Percentiles rank a stretch among this genome's conserved stretches.
Conservation (phyloP, 176 grass and related monocot genomes). For the Aegilops speltoides region DNA sequence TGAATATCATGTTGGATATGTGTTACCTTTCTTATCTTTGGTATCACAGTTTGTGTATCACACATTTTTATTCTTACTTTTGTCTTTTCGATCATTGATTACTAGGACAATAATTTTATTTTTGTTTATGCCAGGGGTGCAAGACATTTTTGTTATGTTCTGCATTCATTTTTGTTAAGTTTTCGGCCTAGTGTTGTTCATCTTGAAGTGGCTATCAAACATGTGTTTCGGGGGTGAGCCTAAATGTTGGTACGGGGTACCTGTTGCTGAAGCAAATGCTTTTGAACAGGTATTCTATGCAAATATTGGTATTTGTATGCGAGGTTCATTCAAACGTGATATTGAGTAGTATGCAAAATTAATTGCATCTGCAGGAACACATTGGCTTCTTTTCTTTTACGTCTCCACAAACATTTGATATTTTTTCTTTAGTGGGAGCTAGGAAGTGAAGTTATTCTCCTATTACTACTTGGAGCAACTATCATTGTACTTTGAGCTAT, state of each 20-base stretch:
- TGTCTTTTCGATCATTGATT: neutral
- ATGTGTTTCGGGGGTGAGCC: slow-evolving; percentile 80
- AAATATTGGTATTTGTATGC: neutral
- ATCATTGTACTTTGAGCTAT: neutral
- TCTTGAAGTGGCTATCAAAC: slow-evolving; percentile 28
- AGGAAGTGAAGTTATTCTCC: neutral
- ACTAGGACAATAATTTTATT: neutral
- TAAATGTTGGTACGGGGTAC: slow-evolving; percentile 95
- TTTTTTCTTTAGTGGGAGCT: neutral
- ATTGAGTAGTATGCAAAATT: neutral
- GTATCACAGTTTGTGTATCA: no score
- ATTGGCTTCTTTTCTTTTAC: slow-evolving; percentile 6
- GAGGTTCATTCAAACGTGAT: neutral
- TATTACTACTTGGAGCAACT: neutral
- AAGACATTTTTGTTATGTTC: slow-evolving; percentile 3
- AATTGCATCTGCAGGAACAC: neutral
- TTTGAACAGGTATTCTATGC: slow-evolving; percentile 75
- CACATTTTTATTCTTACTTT: neutral
- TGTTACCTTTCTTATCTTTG: no score
- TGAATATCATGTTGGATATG: no score
- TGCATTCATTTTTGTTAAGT: neutral
- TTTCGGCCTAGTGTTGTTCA: slow-evolving; percentile 16
- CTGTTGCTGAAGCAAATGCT: slow-evolving; percentile 73
- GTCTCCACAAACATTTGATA: neutral
- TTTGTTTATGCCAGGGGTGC: neutral